These are phyloP conservation scores for Kodamaea plutei DNA, from an alignment of 1,139 yeast species.

Conservation along the genomic window DNA sequence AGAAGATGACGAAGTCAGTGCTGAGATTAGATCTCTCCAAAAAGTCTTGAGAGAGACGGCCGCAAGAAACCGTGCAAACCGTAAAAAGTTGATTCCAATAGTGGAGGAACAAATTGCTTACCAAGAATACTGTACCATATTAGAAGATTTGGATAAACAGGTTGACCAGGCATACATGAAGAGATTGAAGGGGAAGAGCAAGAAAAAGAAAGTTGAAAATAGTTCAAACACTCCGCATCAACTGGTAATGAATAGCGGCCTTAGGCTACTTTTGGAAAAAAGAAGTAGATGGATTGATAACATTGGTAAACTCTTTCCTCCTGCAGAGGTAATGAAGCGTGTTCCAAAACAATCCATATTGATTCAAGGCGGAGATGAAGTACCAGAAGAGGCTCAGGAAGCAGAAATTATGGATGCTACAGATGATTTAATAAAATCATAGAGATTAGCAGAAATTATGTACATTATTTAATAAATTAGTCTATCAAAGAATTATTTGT, in stretches of 20 bases:
- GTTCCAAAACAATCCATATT: slow-evolving; percentile 63
- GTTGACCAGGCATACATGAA: slow-evolving; percentile 92
- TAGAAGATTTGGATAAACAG: slow-evolving; percentile 93
- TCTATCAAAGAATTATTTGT: neutral
- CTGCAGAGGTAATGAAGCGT: slow-evolving; percentile 68
- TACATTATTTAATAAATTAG: neutral
- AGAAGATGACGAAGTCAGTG: slow-evolving; percentile 93
- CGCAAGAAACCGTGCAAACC: slow-evolving; percentile 61
- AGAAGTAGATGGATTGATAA: slow-evolving; percentile 83
- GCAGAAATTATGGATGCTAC: slow-evolving; percentile 3
- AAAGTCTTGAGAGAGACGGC: slow-evolving; percentile 60
- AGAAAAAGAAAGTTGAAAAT: slow-evolving; percentile 61
- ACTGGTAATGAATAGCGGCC: slow-evolving; percentile 68
- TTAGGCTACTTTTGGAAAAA: slow-evolving; percentile 77
- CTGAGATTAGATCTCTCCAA: slow-evolving; percentile 75
- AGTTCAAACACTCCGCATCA: slow-evolving; percentile 32
- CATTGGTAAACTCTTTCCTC: slow-evolving; percentile 78
- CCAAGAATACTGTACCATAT: slow-evolving; percentile 86
- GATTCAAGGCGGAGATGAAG: slow-evolving; percentile 36
- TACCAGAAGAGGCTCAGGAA: slow-evolving; percentile 5
- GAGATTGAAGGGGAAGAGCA: slow-evolving; percentile 76
- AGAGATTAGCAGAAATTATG: neutral
- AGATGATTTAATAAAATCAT: slow-evolving; percentile 4
- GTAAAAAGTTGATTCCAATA: slow-evolving; percentile 61
- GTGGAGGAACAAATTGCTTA: slow-evolving; percentile 92